Evolutionary conservation across 768 basidiomycete species (phyloP).

Genomic region (Phlebiopsis flavidoalba): DNA sequence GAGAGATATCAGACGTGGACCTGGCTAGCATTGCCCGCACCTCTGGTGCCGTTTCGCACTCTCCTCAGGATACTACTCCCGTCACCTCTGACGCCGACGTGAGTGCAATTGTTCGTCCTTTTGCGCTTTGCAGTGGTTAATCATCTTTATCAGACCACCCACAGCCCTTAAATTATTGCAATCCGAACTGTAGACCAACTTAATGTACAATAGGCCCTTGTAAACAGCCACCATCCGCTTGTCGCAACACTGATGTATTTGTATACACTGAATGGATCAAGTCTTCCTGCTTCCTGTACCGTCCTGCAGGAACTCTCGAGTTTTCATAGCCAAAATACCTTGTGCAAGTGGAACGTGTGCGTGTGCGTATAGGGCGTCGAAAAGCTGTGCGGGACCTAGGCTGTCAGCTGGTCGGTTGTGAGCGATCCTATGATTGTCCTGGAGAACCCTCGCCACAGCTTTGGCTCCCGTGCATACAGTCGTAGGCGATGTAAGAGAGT

Average conservation of each 20-base stretch:
- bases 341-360: neutral
- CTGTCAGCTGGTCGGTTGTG: neutral
- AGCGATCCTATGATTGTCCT: neutral
- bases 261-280: neutral
- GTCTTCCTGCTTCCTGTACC: neutral
- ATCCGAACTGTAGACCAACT: neutral
- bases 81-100: conserved; percentile 27
- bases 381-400: neutral
- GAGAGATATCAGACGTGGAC: conserved; percentile 36
- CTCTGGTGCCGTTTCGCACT: conserved; percentile 63
- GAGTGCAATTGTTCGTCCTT: neutral
- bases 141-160: neutral
- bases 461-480: neutral
- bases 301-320: neutral
- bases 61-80: conserved; percentile 29
- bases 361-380: neutral
- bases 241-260: neutral
- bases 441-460: neutral
- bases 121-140: neutral
- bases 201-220: neutral
- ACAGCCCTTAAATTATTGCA: neutral
- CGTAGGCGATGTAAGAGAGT: neutral
- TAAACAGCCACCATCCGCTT: neutral
- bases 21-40: conserved; percentile 80
- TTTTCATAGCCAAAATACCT: neutral